phyloP scores from a whole-genome alignment of 139 green algal species.

The Auxenochlorella protothecoides region DNA sequence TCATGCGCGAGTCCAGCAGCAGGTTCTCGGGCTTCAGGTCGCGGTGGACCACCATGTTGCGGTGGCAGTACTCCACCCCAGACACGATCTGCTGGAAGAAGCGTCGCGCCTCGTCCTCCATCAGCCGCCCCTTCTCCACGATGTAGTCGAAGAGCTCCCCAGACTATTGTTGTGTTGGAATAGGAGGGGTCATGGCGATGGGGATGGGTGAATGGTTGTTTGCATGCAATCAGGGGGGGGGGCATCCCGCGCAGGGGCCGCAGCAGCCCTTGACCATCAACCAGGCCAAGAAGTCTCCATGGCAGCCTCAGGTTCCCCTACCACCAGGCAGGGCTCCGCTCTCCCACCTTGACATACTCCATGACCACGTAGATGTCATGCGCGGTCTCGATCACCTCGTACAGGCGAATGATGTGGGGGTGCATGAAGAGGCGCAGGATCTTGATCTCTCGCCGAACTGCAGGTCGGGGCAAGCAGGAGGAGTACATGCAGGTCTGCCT shows the following conservation, averaged over 20 bases:
- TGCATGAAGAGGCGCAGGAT: constrained; percentile 99
- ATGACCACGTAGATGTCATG: constrained; percentile 98
- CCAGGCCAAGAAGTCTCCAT: no score
- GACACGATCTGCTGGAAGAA: constrained; percentile 99
- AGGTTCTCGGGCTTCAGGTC: constrained; percentile 98
- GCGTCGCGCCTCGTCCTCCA: constrained; percentile 92
- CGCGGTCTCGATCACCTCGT: constrained; percentile 95
- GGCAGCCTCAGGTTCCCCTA: no score
- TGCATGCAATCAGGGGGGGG: no score
- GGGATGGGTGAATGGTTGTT: no score
- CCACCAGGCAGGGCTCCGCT: no score
- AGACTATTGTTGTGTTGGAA: constrained; percentile 25
- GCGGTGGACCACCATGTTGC: constrained; percentile 88
- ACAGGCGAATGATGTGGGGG: constrained; percentile 98
- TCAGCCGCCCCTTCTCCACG: constrained; percentile 94
- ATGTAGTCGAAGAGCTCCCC: constrained; percentile 99
- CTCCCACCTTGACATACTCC: constrained; percentile 88
- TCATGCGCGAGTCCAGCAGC: constrained; percentile 78
- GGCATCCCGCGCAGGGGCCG: no score
- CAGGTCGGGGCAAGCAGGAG: neutral
- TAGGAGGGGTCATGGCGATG: no score
- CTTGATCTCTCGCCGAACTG: constrained; percentile 89
- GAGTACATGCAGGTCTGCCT: neutral
- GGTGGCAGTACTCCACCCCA: constrained; percentile 95
- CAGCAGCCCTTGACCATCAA: no score